Evolutionary conservation across 352 stramenopile genomes (phyloP).

Genomic region (Pythium monospermum): DNA sequence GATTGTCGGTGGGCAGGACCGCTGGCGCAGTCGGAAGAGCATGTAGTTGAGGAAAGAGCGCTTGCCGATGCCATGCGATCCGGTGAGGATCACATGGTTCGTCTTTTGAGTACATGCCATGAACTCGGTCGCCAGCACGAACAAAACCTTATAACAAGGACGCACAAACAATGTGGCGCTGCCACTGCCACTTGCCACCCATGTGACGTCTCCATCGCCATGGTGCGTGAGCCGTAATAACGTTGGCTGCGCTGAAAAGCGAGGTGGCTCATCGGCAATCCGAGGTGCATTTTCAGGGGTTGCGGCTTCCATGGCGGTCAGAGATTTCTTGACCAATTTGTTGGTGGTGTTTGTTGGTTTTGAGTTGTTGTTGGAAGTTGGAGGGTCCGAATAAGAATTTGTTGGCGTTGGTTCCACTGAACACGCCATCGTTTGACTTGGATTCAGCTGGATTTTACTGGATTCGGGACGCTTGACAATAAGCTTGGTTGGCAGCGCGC

Average conservation of each 20-base stretch:
- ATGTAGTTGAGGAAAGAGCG: constrained; percentile 36
- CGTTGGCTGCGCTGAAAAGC: background rate
- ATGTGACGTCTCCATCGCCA: background rate
- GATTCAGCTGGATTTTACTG: no score
- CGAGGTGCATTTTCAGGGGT: background rate
- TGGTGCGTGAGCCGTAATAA: background rate
- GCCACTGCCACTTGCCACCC: background rate
- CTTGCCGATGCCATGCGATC: constrained; percentile 33
- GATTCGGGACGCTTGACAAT: no score
- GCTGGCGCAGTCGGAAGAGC: constrained; percentile 18
- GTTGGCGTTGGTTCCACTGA: background rate
- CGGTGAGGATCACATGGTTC: constrained; percentile 28
- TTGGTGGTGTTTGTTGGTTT: no score
- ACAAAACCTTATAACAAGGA: constrained; percentile 3
- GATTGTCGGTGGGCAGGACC: constrained; percentile 17
- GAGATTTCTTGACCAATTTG: constrained; percentile 1
- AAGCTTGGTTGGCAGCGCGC: no score
- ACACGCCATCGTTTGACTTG: no score
- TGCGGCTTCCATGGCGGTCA: background rate
- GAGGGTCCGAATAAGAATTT: background rate
- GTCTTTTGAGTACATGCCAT: background rate
- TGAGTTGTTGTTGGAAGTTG: background rate
- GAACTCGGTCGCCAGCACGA: constrained; percentile 10
- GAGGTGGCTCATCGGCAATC: background rate
- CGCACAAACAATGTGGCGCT: constrained; percentile 7